A percentile compares a stretch with the other conserved stretches of the same genome.
Conservation (phyloP, 2,329 filamentous ascomycete genomes). For the Alternaria sp. region DNA sequence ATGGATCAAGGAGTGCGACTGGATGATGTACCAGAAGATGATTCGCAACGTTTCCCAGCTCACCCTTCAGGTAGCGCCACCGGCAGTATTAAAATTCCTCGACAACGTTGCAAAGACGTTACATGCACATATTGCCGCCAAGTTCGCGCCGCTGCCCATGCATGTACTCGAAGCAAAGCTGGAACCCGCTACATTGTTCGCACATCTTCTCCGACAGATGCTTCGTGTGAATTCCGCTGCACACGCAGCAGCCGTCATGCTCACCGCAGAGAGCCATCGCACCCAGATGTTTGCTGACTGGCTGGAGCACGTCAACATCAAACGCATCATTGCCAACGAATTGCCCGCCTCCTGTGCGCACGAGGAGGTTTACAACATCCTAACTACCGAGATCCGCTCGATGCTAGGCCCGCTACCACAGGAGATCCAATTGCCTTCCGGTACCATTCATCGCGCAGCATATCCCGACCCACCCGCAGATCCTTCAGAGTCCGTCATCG, state of each 20-base stretch:
- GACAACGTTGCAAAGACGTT: slow-evolving; percentile 84
- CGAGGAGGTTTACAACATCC: slow-evolving; percentile 62
- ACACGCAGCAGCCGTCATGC: slow-evolving; percentile 90
- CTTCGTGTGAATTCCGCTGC: slow-evolving; percentile 91
- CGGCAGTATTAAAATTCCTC: slow-evolving; percentile 83
- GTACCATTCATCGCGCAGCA: slow-evolving; percentile 52
- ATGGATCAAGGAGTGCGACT: slow-evolving; percentile 97
- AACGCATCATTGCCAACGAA: slow-evolving; percentile 63
- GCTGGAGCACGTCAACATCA: slow-evolving; percentile 67
- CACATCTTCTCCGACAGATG: slow-evolving; percentile 82
- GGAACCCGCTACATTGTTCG: slow-evolving; percentile 86
- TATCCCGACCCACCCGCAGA: slow-evolving; percentile 34
- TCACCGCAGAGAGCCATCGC: slow-evolving; percentile 85
- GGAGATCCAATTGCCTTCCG: slow-evolving; percentile 67
- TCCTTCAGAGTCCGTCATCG: slow-evolving; percentile 64
- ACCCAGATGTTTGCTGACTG: slow-evolving; percentile 97
- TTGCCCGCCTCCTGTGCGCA: slow-evolving; percentile 59
- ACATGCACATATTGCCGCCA: slow-evolving; percentile 80
- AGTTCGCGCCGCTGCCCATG: slow-evolving; percentile 81
- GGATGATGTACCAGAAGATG: slow-evolving; percentile 96
- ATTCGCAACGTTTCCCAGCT: slow-evolving; percentile 89
- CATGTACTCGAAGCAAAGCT: slow-evolving; percentile 89
- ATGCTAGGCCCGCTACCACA: slow-evolving; percentile 73
- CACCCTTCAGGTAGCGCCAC: slow-evolving; percentile 88
- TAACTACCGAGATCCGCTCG: slow-evolving; percentile 68